Evolutionary conservation across 176 grass and related monocot genomes (phyloP).

Genomic region (Aegilops umbellulata): DNA sequence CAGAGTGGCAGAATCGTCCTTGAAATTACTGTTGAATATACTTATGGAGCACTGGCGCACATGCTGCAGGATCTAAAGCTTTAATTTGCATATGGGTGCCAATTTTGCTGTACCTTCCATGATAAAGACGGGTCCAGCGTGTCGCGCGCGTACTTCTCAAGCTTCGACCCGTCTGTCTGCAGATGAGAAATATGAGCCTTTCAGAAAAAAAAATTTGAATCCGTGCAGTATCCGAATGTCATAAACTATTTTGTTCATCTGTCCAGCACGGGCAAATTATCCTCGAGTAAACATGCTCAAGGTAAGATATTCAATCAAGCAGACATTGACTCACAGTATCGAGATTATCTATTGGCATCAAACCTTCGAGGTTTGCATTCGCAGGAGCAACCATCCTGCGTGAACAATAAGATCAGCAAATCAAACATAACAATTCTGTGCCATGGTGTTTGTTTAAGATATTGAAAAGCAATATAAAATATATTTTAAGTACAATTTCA

Average conservation of each 20-base stretch:
- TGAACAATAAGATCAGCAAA: slow-evolving; percentile 1
- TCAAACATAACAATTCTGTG: background rate
- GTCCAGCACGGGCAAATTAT: background rate
- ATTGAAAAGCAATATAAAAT: background rate
- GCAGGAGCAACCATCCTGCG: slow-evolving; percentile 51
- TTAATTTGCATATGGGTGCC: slow-evolving; percentile 9
- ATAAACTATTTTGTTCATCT: background rate
- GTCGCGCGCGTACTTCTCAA: slow-evolving; percentile 42
- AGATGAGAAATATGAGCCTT: slow-evolving; percentile 11
- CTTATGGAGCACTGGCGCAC: slow-evolving; percentile 8
- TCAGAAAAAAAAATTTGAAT: background rate
- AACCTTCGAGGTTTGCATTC: slow-evolving; percentile 55
- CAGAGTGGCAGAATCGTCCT: background rate
- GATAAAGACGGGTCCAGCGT: slow-evolving; percentile 75
- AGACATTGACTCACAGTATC: slow-evolving; percentile 45
- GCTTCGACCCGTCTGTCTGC: slow-evolving; percentile 61
- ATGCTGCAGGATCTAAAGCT: slow-evolving; percentile 19
- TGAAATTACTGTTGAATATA: slow-evolving; percentile 3
- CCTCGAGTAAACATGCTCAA: background rate
- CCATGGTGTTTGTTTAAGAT: background rate
- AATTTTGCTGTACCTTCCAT: slow-evolving; percentile 61
- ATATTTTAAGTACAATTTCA: background rate
- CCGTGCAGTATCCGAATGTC: background rate
- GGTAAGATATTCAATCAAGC: background rate
- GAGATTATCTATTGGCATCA: slow-evolving; percentile 45